phyloP scores from a whole-genome alignment of 2,329 filamentous ascomycete genomes.

The Fusarium penzigii region DNA sequence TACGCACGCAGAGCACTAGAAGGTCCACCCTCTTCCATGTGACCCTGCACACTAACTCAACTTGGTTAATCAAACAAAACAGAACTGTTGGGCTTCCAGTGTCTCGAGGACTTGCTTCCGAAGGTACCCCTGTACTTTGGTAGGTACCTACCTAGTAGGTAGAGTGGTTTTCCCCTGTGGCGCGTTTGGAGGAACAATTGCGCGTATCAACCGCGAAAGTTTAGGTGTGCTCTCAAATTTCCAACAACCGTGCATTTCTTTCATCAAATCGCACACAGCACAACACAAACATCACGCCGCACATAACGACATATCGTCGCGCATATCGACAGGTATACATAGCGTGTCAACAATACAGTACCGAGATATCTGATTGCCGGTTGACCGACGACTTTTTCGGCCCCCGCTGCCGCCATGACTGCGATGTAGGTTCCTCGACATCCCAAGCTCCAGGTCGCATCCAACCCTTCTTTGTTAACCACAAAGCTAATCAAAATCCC shows the following conservation, averaged over 20 bases:
- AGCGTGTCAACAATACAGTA: neutral
- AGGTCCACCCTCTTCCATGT: neutral
- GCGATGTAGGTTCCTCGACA: slow-evolving; percentile 36
- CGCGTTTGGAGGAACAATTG: slow-evolving; percentile 8
- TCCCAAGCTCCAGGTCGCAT: neutral
- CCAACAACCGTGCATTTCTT: slow-evolving; percentile 13
- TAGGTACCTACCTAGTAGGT: slow-evolving; percentile 16
- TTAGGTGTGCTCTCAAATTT: slow-evolving; percentile 22
- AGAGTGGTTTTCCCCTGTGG: slow-evolving; percentile 22
- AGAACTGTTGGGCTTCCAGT: slow-evolving; percentile 8
- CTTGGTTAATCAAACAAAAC: neutral
- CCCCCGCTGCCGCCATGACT: slow-evolving; percentile 32
- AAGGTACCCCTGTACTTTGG: neutral
- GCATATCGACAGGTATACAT: neutral
- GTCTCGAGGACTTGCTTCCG: neutral
- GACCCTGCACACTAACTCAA: neutral
- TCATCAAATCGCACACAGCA: slow-evolving; percentile 3
- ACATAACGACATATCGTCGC: no score
- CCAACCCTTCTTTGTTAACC: slow-evolving; percentile 4
- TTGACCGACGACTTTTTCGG: neutral
- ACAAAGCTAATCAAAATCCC: slow-evolving; percentile 15
- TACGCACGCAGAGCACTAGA: neutral
- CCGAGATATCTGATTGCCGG: neutral
- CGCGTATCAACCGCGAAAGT: slow-evolving; percentile 19
- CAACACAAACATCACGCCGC: neutral